Conservation (phyloP, 2,329 filamentous ascomycete genomes). For the Apiospora aurea region DNA sequence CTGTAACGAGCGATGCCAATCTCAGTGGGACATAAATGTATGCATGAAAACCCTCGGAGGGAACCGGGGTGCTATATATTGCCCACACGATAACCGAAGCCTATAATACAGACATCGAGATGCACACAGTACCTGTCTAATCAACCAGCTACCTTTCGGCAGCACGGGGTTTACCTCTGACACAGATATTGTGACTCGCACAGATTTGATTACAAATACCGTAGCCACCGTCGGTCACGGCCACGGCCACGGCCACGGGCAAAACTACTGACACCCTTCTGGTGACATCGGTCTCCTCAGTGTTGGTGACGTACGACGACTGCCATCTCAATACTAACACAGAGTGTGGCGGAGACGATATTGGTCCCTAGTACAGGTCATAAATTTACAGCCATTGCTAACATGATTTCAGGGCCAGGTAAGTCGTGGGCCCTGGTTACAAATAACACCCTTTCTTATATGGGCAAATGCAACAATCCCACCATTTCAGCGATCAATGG, state of each 20-base stretch:
- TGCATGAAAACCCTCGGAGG: background rate
- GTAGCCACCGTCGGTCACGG: background rate
- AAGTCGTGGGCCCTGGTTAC: background rate
- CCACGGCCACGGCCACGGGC: background rate
- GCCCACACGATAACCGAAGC: background rate
- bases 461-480: background rate
- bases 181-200: background rate
- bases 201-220: background rate
- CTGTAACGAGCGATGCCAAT: background rate
- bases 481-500: background rate
- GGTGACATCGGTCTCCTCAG: no score
- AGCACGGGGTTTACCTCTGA: no score
- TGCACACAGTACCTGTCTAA: background rate
- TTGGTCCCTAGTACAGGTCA: background rate
- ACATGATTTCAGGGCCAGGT: background rate
- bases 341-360: background rate
- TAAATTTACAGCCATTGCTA: background rate
- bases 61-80: background rate
- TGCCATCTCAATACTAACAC: background rate
- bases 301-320: background rate
- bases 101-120: background rate
- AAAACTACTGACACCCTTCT: background rate
- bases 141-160: background rate
- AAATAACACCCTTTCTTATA: background rate
- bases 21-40: background rate